Base-by-base conservation (phyloP, 2,329 filamentous ascomycete species). In the Iodosphaeria phyllophila region DNA sequence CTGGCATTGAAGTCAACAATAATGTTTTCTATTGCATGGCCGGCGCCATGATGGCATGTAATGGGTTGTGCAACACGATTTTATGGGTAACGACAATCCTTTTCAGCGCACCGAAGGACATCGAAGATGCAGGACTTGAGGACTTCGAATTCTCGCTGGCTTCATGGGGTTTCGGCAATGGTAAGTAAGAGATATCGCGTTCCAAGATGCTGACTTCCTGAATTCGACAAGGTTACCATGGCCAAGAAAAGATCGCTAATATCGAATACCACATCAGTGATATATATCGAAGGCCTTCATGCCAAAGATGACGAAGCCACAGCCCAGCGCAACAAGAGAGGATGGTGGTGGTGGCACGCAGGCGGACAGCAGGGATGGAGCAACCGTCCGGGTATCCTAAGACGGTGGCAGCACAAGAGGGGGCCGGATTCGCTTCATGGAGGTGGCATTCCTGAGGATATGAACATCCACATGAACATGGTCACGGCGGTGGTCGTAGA, bases 51-150 rank as follows among this genome's bases (percentile, higher is more conserved):
- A 22, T 36, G 10, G 29, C 32, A 2, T 25, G 23, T 8, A 32
- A 36, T 14, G 34, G 34, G 5, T 28, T 32, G 3, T 28, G 27
- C 13, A 36, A 36, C 26, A 29, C 32, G 5, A 23, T 31, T 6
- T 30, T 36, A 16, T 36, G 34, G 34, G 27, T 23, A 11, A 31
- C 32, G 6, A 36, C 34, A 3, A 34, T 36, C 12, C 10, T 35
- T 12, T 26, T 33, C 23, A 31, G 28, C 24, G 27, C 25, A 8
- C 27, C 30, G 5, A 21, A 27, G n/a, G 32, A 35, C 19, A 34
- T 33, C 12, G 16, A 15, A 3, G 14, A 30, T 14, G 28, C 32
- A 6, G 34, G 34, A 6, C 29, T 36, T 10, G 29, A 30, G 18
- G n/a, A 27, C 5, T 36, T 35, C 18, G 24, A n/a, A n/a, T n/a